Conservation (phyloP, 1,284 basidiomycete genomes). For the Boletus sp. region DNA sequence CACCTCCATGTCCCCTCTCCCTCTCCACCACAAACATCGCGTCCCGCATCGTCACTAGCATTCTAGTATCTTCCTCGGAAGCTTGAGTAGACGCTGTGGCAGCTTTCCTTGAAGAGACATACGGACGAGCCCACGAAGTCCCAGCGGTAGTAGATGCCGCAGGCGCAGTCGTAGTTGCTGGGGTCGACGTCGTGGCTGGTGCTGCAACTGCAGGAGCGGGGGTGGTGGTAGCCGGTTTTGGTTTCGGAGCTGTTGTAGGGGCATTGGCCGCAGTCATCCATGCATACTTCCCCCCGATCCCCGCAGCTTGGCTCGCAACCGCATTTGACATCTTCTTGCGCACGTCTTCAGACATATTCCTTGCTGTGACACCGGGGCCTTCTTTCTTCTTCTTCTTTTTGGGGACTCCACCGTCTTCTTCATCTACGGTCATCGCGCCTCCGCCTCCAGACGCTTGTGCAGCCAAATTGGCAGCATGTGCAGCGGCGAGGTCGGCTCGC, state of each 20-base stretch:
- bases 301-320: conserved; percentile 85
- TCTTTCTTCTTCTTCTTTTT: conserved; percentile 87
- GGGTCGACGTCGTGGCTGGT: conserved; percentile 39
- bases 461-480: conserved; percentile 62
- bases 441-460: conserved; percentile 52
- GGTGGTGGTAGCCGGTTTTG: conserved; percentile 41
- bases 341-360: conserved; percentile 88
- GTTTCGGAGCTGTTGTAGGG: conserved; percentile 50
- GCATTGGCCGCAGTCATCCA: conserved; percentile 79
- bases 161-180: conserved; percentile 39
- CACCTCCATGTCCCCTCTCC: conserved; percentile 78
- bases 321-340: conserved; percentile 89
- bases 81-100: conserved; percentile 27
- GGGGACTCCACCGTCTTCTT: conserved; percentile 51
- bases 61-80: conserved; percentile 57
- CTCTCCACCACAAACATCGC: conserved; percentile 80
- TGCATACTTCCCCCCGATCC: conserved; percentile 76
- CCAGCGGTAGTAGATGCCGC: conserved; percentile 24
- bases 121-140: conserved; percentile 67
- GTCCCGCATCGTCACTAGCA: conserved; percentile 70
- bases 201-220: conserved; percentile 31
- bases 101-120: conserved; percentile 50
- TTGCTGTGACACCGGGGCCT: conserved; percentile 79
- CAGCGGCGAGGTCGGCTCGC: conserved; percentile 67
- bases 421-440: conserved; percentile 37